A percentile compares a stretch with the other conserved stretches of the same genome.
Conservation (phyloP, 2,329 filamentous ascomycete genomes). For the Thelonectria discophora region DNA sequence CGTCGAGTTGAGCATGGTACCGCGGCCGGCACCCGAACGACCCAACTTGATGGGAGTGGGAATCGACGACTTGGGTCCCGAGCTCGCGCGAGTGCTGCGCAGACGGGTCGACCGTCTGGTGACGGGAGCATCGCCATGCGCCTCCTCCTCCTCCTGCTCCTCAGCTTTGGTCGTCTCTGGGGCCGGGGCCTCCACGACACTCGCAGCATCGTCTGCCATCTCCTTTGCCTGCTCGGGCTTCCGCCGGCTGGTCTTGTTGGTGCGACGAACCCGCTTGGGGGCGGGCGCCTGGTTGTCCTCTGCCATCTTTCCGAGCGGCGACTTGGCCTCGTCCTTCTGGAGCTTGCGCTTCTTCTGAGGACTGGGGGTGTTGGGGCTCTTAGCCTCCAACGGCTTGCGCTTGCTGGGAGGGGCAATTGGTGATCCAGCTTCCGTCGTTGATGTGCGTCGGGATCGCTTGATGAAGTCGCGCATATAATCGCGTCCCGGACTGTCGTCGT, state of each 20-base stretch:
- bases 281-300: conserved; percentile 29
- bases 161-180: conserved; percentile 8
- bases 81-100: conserved; percentile 28
- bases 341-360: conserved; percentile 48
- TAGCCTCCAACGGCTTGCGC: conserved; percentile 45
- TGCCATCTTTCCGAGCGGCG: conserved; percentile 33
- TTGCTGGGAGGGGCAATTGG: conserved; percentile 39
- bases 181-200: conserved; percentile 8
- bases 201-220: conserved; percentile 25
- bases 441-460: conserved; percentile 44
- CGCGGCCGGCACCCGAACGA: conserved; percentile 39
- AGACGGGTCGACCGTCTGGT: conserved; percentile 49
- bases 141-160: conserved; percentile 28
- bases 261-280: conserved; percentile 39
- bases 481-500: conserved; percentile 47
- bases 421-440: conserved; percentile 46
- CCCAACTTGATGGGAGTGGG: conserved; percentile 47
- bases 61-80: conserved; percentile 45
- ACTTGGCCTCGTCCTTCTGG: conserved; percentile 34
- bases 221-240: conserved; percentile 27
- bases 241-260: conserved; percentile 27
- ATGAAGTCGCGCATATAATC: conserved; percentile 50
- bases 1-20: conserved; percentile 34
- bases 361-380: conserved; percentile 49
- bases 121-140: conserved; percentile 21